A percentile compares a stretch with the other conserved stretches of the same genome.
phyloP scores from a whole-genome alignment of 371 early-diverging fungal genomes.

The Catenaria anguillulae region DNA sequence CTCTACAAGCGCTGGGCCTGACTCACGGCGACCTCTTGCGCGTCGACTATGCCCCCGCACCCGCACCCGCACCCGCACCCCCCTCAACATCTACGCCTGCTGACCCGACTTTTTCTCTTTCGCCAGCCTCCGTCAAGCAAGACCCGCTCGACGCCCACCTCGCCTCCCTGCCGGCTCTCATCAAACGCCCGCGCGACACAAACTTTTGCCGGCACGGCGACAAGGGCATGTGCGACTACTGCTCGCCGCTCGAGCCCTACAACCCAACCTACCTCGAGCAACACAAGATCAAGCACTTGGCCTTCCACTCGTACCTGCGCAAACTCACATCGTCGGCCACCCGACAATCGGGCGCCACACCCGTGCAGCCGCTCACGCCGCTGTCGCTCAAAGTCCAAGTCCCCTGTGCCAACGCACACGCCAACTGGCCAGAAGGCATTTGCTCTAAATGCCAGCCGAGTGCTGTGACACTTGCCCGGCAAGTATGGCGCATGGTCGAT shows the following conservation, averaged over 20 bases:
- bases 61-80: not conserved
- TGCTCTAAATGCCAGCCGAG: conserved; percentile 96
- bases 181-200: conserved; percentile 48
- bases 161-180: conserved; percentile 67
- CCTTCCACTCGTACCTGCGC: conserved; percentile 82
- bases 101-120: not conserved
- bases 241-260: conserved; percentile 91
- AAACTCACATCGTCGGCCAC: conserved; percentile 52
- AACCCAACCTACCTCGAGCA: conserved; percentile 68
- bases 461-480: conserved; percentile 70
- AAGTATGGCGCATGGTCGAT: conserved; percentile 93
- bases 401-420: conserved; percentile 69
- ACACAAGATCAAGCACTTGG: conserved; percentile 93
- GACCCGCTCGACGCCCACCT: conserved; percentile 66
- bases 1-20: not conserved
- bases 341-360: conserved; percentile 14
- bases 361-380: conserved; percentile 68
- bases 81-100: not conserved
- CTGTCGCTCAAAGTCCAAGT: conserved; percentile 57
- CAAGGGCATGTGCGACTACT: conserved; percentile 95
- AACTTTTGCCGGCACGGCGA: conserved; percentile 73
- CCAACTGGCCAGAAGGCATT: conserved; percentile 84
- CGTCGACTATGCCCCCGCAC: not conserved
- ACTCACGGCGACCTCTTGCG: not conserved
- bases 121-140: no score